A percentile compares a stretch with the other conserved stretches of the same genome.
phyloP scores from a whole-genome alignment of 1,284 basidiomycete species.

The Leccinum proliferum region DNA sequence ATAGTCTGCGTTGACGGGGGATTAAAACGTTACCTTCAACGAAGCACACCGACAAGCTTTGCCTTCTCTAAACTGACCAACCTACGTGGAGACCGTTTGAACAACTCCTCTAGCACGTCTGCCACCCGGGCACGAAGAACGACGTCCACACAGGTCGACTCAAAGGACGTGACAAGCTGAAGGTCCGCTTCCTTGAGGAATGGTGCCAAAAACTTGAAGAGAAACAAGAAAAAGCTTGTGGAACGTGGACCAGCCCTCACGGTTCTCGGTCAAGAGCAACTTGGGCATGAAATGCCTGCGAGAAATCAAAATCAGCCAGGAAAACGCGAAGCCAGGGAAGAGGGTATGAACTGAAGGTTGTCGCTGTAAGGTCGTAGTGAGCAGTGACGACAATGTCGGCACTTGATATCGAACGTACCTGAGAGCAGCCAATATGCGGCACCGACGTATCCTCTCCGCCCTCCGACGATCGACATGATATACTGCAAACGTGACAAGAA shows the following conservation, averaged over 20 bases:
- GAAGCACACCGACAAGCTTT: conserved; percentile 30
- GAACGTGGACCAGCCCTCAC: conserved; percentile 95
- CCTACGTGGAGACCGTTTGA: conserved; percentile 24
- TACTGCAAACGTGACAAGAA: conserved; percentile 16
- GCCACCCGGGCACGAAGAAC: conserved; percentile 20
- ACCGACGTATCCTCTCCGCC: conserved; percentile 46
- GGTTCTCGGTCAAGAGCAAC: conserved; percentile 76
- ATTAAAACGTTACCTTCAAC: conserved; percentile 19
- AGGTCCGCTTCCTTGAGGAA: conserved; percentile 85
- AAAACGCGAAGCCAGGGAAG: conserved; percentile 98
- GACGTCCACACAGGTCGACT: conserved; percentile 24
- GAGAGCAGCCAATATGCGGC: conserved; percentile 84
- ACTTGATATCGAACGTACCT: conserved; percentile 44
- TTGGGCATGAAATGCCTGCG: conserved; percentile 99
- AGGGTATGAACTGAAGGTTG: conserved; percentile 90
- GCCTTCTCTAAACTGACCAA: conserved; percentile 22
- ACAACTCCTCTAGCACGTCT: conserved; percentile 17
- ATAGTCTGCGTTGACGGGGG: conserved; percentile 5
- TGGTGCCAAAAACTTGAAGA: conserved; percentile 92
- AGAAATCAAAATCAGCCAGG: conserved; percentile 96
- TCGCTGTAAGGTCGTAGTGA: conserved; percentile 51
- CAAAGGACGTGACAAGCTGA: conserved; percentile 48
- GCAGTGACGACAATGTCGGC: conserved; percentile 8
- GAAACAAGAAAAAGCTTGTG: conserved; percentile 86
- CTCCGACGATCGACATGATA: conserved; percentile 18